Conservation (phyloP, 805 yeast species). For the Pichia scutulata region DNA sequence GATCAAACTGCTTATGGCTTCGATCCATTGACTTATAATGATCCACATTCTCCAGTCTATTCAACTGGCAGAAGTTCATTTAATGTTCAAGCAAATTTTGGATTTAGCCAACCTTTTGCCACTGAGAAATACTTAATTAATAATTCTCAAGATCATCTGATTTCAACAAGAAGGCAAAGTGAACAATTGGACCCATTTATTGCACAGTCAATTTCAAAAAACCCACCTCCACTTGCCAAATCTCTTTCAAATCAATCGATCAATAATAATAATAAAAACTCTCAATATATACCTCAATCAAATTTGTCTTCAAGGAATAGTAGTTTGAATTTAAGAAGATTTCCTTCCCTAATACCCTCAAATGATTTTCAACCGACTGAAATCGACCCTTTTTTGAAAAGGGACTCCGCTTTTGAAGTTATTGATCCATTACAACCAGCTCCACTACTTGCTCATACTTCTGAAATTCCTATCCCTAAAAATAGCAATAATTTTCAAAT, state of each 20-base stretch:
- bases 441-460: conserved; percentile 12
- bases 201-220: conserved; percentile 18
- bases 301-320: conserved; percentile 19
- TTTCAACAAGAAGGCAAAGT: conserved; percentile 34
- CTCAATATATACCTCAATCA: neutral
- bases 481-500: neutral
- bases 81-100: conserved; percentile 1
- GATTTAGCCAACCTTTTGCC: conserved; percentile 21
- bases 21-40: neutral
- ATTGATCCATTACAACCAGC: conserved; percentile 22
- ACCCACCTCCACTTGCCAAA: neutral
- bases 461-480: neutral
- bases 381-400: conserved; percentile 29
- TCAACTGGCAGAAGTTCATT: neutral
- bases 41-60: conserved; percentile 7
- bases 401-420: conserved; percentile 27
- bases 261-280: neutral
- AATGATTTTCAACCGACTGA: conserved; percentile 25
- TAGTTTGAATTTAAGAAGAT: conserved; percentile 24
- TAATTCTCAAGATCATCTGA: conserved; percentile 19
- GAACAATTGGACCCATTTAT: conserved; percentile 44
- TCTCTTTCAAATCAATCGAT: neutral
- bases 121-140: conserved; percentile 20
- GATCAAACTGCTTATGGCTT: neutral
- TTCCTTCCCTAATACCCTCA: conserved; percentile 21